These are phyloP conservation scores for Sedum album DNA, from an alignment of 164 flowering plant genomes.

Conservation along the genomic window DNA sequence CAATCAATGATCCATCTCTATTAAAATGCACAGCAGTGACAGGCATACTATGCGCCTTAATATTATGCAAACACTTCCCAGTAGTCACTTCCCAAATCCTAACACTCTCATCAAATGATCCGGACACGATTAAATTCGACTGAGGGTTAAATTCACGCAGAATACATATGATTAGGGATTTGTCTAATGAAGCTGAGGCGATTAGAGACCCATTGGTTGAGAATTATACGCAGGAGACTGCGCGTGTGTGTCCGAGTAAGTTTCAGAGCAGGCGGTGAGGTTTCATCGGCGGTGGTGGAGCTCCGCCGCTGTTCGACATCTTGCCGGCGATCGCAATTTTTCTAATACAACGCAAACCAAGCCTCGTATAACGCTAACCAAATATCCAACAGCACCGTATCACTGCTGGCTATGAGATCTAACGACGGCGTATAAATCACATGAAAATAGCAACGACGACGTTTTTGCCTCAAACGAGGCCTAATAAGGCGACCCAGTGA, in stretches of 20 bases:
- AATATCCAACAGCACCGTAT: neutral
- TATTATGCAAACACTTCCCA: no score
- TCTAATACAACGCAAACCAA: neutral
- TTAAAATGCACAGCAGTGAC: conserved; percentile 77
- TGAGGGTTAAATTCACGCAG: conserved; percentile 44
- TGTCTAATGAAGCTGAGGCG: conserved; percentile 90
- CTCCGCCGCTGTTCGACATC: conserved; percentile 4
- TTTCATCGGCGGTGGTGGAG: neutral
- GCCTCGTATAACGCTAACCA: neutral
- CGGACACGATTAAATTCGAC: no score
- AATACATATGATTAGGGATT: conserved; percentile 64
- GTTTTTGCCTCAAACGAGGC: no score
- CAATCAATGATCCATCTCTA: no score
- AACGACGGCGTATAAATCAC: no score
- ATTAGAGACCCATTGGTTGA: conserved; percentile 45
- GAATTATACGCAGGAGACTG: conserved; percentile 86
- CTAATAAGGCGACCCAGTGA: no score
- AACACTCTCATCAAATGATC: no score
- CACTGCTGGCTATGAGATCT: no score
- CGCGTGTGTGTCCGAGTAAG: conserved; percentile 50
- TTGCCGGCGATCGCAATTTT: neutral
- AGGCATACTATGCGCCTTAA: no score
- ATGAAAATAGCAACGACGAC: no score
- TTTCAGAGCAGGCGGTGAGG: conserved; percentile 23
- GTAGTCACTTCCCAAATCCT: no score